Conservation (phyloP, 2,329 filamentous ascomycete species). For the Cryphonectria radicalis region DNA sequence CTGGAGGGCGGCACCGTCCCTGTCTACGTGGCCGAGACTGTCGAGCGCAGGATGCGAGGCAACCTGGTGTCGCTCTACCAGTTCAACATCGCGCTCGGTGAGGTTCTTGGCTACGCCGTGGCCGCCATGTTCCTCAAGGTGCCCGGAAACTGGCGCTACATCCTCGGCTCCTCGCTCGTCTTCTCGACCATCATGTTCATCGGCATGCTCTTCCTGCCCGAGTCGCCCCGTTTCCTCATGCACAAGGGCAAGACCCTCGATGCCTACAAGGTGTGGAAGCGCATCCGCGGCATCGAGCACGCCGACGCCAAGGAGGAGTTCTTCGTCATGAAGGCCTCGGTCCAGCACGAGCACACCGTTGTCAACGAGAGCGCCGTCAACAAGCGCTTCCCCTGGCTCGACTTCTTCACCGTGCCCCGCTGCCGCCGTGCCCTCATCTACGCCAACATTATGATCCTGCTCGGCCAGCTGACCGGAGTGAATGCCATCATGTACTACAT, state of each 20-base stretch:
- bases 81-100: conserved; percentile 75
- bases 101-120: conserved; percentile 74
- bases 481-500: conserved; percentile 77
- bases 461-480: conserved; percentile 73
- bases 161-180: conserved; percentile 72
- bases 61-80: conserved; percentile 77
- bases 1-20: conserved; percentile 76
- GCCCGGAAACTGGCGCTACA: conserved; percentile 72
- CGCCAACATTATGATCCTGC: conserved; percentile 71
- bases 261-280: conserved; percentile 72
- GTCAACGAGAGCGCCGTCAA: conserved; percentile 55
- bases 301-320: conserved; percentile 69
- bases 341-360: conserved; percentile 59
- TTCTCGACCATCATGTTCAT: conserved; percentile 67
- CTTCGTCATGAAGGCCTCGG: conserved; percentile 70
- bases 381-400: conserved; percentile 69
- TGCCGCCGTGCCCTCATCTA: conserved; percentile 69
- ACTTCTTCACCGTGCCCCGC: conserved; percentile 72
- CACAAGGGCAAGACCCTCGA: conserved; percentile 65
- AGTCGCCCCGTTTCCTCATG: conserved; percentile 71
- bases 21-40: conserved; percentile 75
- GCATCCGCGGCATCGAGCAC: conserved; percentile 64
- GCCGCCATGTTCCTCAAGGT: conserved; percentile 75
- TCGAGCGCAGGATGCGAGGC: conserved; percentile 68
- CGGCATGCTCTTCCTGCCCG: conserved; percentile 74